Evolutionary conservation across 495 filamentous ascomycete species (phyloP).

Genomic region (Neurospora sp.): DNA sequence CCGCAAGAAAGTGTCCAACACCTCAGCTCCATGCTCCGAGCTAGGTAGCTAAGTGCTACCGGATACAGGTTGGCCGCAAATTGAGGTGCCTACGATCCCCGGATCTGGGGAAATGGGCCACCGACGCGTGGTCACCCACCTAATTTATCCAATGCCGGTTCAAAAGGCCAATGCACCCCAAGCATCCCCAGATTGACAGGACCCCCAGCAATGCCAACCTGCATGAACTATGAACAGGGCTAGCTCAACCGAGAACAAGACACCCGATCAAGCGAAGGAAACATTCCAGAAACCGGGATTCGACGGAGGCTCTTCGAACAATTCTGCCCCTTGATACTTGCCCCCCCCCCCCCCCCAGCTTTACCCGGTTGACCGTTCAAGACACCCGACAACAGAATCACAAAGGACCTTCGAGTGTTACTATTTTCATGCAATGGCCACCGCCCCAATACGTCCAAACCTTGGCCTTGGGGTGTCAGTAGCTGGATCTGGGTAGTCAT

Average conservation of each 20-base stretch:
- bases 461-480: background rate
- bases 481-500: background rate
- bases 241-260: background rate
- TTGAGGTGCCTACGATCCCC: background rate
- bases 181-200: background rate
- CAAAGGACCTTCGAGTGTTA: background rate
- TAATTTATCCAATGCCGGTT: background rate
- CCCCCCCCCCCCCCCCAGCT: background rate
- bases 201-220: background rate
- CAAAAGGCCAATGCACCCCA: background rate
- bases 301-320: background rate
- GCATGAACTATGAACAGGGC: background rate
- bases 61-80: background rate
- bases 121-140: background rate
- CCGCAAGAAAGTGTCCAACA: background rate
- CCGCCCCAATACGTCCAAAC: background rate
- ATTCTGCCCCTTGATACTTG: background rate
- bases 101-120: background rate
- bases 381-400: background rate
- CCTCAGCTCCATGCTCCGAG: background rate
- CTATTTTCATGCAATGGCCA: background rate
- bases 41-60: background rate
- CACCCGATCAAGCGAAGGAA: background rate
- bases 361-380: background rate
- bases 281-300: slow-evolving; percentile 3